A percentile compares a stretch with the other conserved stretches of the same genome.
phyloP scores from a whole-genome alignment of 768 basidiomycete species.

The Leccinellum rugosiceps region DNA sequence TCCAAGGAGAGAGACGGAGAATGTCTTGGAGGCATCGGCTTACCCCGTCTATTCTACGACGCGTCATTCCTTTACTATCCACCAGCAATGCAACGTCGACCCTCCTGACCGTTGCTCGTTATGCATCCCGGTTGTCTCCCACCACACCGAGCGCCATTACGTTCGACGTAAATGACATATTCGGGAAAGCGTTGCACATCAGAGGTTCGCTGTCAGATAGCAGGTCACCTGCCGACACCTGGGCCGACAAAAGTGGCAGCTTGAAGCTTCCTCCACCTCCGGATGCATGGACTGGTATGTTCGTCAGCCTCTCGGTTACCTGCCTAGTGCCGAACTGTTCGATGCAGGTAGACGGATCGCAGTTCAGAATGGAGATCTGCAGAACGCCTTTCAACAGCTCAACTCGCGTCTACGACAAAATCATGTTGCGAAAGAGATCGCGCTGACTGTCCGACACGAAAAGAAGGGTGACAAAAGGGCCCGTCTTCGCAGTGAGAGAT shows the following conservation, averaged over 20 bases:
- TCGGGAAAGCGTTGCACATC: constrained; percentile 15
- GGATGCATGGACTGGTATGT: constrained; percentile 52
- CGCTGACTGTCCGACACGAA: constrained; percentile 62
- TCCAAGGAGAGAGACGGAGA: not conserved
- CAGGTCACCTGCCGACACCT: constrained; percentile 38
- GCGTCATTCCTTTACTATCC: not conserved
- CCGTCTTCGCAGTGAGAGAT: constrained; percentile 69
- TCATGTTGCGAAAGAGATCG: constrained; percentile 49
- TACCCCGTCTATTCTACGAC: constrained; percentile 11
- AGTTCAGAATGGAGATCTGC: constrained; percentile 44
- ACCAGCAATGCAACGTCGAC: not conserved
- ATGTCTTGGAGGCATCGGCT: constrained; percentile 24
- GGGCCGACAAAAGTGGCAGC: constrained; percentile 22
- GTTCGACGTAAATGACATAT: constrained; percentile 13
- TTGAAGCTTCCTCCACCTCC: constrained; percentile 35
- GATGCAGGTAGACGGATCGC: constrained; percentile 57
- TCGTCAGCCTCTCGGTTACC: not conserved
- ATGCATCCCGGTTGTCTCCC: constrained; percentile 5
- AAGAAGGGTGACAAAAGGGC: constrained; percentile 80
- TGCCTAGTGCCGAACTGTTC: constrained; percentile 4
- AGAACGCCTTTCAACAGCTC: constrained; percentile 46
- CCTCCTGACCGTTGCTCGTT: constrained; percentile 5
- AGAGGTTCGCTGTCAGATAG: constrained; percentile 11
- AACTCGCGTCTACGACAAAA: constrained; percentile 53
- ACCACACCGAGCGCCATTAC: not conserved